These are phyloP conservation scores for Zygosaccharomyces kombuchaensis DNA, from an alignment of 805 yeast genomes.

Conservation along the genomic window DNA sequence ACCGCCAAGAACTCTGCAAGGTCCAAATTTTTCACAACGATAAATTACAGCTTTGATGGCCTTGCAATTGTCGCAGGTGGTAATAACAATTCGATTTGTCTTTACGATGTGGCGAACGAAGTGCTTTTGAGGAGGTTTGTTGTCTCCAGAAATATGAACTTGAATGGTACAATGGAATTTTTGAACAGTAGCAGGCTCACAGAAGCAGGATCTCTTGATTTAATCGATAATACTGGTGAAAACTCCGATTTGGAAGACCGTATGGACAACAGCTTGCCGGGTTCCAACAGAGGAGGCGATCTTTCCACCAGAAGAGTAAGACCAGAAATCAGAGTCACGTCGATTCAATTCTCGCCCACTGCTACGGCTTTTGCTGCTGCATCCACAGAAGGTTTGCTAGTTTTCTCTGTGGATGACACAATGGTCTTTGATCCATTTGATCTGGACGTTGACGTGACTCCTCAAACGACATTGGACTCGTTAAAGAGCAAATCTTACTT, in stretches of 20 bases:
- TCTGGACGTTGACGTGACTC: conserved; percentile 87
- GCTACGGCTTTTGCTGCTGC: conserved; percentile 90
- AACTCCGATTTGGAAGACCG: conserved; percentile 81
- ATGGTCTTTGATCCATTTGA: conserved; percentile 90
- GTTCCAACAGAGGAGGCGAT: conserved; percentile 77
- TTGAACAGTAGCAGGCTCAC: conserved; percentile 80
- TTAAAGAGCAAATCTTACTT: conserved; percentile 56
- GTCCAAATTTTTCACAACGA: conserved; percentile 75
- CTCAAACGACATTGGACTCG: conserved; percentile 62
- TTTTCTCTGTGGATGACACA: conserved; percentile 73
- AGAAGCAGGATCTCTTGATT: conserved; percentile 79
- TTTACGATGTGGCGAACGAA: conserved; percentile 85
- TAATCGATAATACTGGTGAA: conserved; percentile 83
- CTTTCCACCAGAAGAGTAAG: conserved; percentile 67
- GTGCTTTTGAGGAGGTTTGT: conserved; percentile 78
- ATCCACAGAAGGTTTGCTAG: conserved; percentile 85
- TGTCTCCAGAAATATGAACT: conserved; percentile 82
- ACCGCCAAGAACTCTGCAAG: conserved; percentile 75
- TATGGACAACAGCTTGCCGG: conserved; percentile 73
- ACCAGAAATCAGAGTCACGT: conserved; percentile 79
- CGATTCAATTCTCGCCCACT: conserved; percentile 82
- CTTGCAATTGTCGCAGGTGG: conserved; percentile 87
- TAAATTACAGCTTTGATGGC: conserved; percentile 88
- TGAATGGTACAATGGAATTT: conserved; percentile 79
- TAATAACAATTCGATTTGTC: conserved; percentile 82